phyloP scores from a whole-genome alignment of 169 alveolate species.

The Cryptosporidium viatorum region DNA sequence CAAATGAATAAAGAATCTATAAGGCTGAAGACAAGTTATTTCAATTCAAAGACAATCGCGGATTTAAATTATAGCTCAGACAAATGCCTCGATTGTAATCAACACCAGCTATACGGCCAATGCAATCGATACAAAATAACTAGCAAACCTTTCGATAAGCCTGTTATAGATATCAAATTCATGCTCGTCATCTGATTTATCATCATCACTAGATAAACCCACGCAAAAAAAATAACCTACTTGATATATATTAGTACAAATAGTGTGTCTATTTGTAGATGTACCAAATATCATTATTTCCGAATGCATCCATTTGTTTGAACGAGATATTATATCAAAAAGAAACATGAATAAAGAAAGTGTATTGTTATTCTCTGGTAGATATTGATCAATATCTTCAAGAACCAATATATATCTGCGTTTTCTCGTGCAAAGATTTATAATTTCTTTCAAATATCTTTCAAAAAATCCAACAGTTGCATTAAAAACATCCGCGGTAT shows the following conservation, averaged over 20 bases:
- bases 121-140: not conserved
- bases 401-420: not conserved
- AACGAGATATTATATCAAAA: conserved; percentile 51
- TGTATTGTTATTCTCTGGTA: not conserved
- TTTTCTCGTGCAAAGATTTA: not conserved
- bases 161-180: conserved; percentile 11
- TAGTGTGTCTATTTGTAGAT: not conserved
- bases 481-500: conserved; percentile 51
- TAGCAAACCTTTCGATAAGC: conserved; percentile 1
- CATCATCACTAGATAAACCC: conserved; percentile 31
- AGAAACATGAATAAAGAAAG: conserved; percentile 2
- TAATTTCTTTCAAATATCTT: not conserved
- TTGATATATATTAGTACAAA: not conserved
- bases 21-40: conserved; percentile 9
- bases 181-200: conserved; percentile 73
- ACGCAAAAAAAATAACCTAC: conserved; percentile 11
- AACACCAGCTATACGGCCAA: not conserved
- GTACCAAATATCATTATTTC: conserved; percentile 50
- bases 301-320: conserved; percentile 32
- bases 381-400: conserved; percentile 58
- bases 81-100: conserved; percentile 76
- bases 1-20: conserved; percentile 23
- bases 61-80: conserved; percentile 27
- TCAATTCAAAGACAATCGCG: not conserved
- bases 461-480: conserved; percentile 40